Evolutionary conservation across 768 basidiomycete genomes (phyloP).

Genomic region (Coprinellus micaceus): DNA sequence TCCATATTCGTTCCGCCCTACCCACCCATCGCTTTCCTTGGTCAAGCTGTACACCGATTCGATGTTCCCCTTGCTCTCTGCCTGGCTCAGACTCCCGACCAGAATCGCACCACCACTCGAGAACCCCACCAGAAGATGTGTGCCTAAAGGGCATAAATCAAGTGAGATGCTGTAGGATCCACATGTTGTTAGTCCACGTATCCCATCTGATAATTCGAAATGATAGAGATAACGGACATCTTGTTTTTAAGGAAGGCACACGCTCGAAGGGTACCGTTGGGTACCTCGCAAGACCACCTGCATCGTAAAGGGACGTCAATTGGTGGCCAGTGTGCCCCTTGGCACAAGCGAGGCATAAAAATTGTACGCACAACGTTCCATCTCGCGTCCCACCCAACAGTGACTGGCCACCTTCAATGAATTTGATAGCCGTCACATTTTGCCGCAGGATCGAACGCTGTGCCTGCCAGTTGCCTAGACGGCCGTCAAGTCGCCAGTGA

Average conservation of each 20-base stretch:
- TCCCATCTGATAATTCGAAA: slow-evolving; percentile 1
- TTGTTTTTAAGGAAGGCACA: slow-evolving; percentile 55
- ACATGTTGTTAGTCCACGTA: neutral
- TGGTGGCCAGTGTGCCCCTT: too few relatives aligned
- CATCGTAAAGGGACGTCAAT: too few relatives aligned
- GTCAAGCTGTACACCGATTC: slow-evolving; percentile 49
- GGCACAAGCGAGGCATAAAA: too few relatives aligned
- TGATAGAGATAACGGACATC: slow-evolving; percentile 41
- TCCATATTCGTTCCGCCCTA: slow-evolving; percentile 30
- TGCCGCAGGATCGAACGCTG: slow-evolving; percentile 63
- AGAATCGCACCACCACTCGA: slow-evolving; percentile 47
- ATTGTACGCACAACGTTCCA: slow-evolving; percentile 64
- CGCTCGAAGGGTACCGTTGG: slow-evolving; percentile 61
- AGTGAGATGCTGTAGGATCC: slow-evolving; percentile 42
- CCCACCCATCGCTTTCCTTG: slow-evolving; percentile 23
- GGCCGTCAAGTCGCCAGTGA: slow-evolving; percentile 5
- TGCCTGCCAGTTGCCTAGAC: slow-evolving; percentile 56
- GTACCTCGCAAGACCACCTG: slow-evolving; percentile 68
- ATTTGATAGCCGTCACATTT: slow-evolving; percentile 61
- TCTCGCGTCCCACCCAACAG: slow-evolving; percentile 68
- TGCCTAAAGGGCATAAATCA: slow-evolving; percentile 46
- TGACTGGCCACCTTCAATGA: slow-evolving; percentile 60
- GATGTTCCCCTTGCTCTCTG: slow-evolving; percentile 48
- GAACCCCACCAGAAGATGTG: slow-evolving; percentile 52
- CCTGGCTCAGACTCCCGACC: slow-evolving; percentile 46